phyloP scores from a whole-genome alignment of 768 basidiomycete species.

The Lactarius sp. region DNA sequence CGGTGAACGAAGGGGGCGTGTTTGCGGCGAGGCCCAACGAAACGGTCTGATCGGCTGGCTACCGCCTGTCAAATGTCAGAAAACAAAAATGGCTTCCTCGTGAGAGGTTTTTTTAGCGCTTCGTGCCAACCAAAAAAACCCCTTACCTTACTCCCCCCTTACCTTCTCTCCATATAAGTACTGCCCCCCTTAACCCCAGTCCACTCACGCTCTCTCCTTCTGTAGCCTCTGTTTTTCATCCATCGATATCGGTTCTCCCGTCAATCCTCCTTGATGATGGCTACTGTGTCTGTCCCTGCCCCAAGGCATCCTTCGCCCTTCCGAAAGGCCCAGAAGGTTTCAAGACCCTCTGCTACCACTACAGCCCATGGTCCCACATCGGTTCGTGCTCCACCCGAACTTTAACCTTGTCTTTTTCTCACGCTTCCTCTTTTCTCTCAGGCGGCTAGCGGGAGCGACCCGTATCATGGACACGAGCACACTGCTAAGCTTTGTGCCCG shows the following conservation, averaged over 20 bases:
- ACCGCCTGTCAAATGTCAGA: constrained; percentile 17
- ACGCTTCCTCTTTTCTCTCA: not conserved
- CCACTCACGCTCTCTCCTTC: constrained; percentile 23
- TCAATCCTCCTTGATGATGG: constrained; percentile 23
- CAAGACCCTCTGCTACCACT: constrained; percentile 10
- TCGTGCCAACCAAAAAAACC: constrained; percentile 7
- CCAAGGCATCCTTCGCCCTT: constrained; percentile 32
- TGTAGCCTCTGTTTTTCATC: constrained; percentile 16
- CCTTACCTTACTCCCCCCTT: not conserved
- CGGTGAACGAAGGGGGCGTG: constrained; percentile 11
- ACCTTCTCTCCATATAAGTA: constrained; percentile 21
- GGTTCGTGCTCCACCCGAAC: constrained; percentile 17
- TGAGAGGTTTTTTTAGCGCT: constrained; percentile 10
- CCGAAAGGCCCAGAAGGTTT: constrained; percentile 27
- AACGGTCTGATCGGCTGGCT: constrained; percentile 11
- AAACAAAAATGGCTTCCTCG: constrained; percentile 14
- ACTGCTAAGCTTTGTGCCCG: constrained; percentile 64
- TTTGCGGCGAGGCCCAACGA: constrained; percentile 17
- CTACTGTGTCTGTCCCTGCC: constrained; percentile 28
- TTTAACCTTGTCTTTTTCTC: constrained; percentile 16
- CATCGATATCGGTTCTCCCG: constrained; percentile 23
- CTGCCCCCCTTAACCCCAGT: constrained; percentile 2
- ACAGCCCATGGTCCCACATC: constrained; percentile 18
- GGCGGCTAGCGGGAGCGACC: constrained; percentile 36
- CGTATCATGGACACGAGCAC: constrained; percentile 73